Evolutionary conservation across 768 basidiomycete genomes (phyloP).

Genomic region (Mycena leptocephala): DNA sequence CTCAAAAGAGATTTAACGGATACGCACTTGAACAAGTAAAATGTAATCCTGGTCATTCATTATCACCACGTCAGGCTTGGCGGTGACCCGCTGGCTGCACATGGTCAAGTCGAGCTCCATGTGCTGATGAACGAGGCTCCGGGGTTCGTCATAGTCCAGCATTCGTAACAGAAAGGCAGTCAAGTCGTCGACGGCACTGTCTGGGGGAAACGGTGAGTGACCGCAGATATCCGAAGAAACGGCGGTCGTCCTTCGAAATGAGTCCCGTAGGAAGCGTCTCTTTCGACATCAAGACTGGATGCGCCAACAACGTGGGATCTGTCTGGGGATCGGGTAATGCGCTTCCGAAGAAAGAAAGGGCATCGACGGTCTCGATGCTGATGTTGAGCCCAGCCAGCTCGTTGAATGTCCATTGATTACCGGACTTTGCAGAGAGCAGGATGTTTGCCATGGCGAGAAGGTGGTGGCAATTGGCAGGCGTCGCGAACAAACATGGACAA

Average conservation of each 20-base stretch:
- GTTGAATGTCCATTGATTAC: slow-evolving; percentile 45
- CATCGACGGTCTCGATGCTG: not conserved
- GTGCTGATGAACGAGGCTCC: slow-evolving; percentile 25
- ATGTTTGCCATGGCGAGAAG: slow-evolving; percentile 40
- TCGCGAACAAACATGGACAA: no score
- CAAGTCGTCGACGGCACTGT: slow-evolving; percentile 37
- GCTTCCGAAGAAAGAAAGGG: slow-evolving; percentile 14
- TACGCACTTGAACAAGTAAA: slow-evolving; percentile 41
- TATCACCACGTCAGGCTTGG: slow-evolving; percentile 45
- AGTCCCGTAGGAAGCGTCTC: not conserved
- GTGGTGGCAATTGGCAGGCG: no score
- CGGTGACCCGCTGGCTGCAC: slow-evolving; percentile 36
- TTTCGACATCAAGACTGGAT: slow-evolving; percentile 1
- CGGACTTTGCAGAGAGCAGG: slow-evolving; percentile 43
- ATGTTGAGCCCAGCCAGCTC: slow-evolving; percentile 45
- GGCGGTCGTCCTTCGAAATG: slow-evolving; percentile 6
- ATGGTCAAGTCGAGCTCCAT: slow-evolving; percentile 42
- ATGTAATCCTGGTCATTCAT: slow-evolving; percentile 32
- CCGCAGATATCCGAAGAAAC: slow-evolving; percentile 3
- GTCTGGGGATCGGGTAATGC: not conserved
- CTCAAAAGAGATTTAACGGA: not conserved
- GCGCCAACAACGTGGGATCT: not conserved
- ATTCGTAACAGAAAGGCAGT: slow-evolving; percentile 36
- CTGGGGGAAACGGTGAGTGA: not conserved
- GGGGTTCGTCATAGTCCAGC: slow-evolving; percentile 38